Conservation (phyloP, 768 basidiomycete genomes). For the Pleurotus pulmonarius region DNA sequence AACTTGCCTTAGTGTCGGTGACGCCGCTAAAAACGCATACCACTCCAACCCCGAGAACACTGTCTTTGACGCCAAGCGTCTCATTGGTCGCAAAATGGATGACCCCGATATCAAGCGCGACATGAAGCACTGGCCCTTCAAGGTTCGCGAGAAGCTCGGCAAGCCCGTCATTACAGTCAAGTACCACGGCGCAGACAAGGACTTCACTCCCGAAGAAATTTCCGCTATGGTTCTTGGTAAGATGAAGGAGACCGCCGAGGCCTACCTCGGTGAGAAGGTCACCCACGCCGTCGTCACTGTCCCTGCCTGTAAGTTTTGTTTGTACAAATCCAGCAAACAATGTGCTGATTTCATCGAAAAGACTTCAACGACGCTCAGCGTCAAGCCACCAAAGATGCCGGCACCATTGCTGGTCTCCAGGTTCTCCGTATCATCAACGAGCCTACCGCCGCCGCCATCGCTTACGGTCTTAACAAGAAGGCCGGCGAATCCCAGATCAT, state of each 20-base stretch:
- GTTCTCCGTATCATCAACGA: constrained; percentile 98
- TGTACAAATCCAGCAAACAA: neutral
- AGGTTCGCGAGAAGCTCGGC: constrained; percentile 70
- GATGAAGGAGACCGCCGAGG: constrained; percentile 99
- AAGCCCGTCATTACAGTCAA: constrained; percentile 79
- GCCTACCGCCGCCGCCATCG: constrained; percentile 95
- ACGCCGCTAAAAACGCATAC: constrained; percentile 95
- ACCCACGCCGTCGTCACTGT: constrained; percentile 98
- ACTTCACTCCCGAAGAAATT: constrained; percentile 92
- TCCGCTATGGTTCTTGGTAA: constrained; percentile 93
- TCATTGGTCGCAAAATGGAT: constrained; percentile 84
- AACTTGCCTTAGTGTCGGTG: constrained; percentile 61
- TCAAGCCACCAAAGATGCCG: constrained; percentile 98
- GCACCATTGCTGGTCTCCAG: constrained; percentile 89
- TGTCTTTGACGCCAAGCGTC: constrained; percentile 94
- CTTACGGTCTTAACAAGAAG: constrained; percentile 97
- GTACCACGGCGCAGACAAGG: constrained; percentile 74
- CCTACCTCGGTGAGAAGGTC: constrained; percentile 93
- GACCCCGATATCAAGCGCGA: constrained; percentile 80
- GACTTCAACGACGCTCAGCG: constrained; percentile 99
- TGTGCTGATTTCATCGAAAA: constrained; percentile 19
- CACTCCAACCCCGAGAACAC: constrained; percentile 91
- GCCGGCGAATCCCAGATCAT: constrained; percentile 92
- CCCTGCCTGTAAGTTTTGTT: constrained; percentile 72
- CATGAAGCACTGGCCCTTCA: constrained; percentile 91